A percentile compares a stretch with the other conserved stretches of the same genome.
Evolutionary conservation across 768 basidiomycete species (phyloP).

Genomic region (Lentinula sp.): DNA sequence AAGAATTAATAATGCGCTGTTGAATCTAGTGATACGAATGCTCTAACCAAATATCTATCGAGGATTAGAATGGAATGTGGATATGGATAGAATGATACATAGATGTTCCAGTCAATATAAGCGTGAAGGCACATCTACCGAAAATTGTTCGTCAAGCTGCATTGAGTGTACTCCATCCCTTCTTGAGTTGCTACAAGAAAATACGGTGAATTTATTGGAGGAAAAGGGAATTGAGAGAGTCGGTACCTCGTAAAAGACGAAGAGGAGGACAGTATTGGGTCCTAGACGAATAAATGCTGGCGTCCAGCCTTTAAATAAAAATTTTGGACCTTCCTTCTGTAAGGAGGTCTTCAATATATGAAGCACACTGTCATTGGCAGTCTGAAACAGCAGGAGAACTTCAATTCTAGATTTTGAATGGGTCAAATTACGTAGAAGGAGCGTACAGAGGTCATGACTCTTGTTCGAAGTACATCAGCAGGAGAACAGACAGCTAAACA

Average conservation of each 20-base stretch:
- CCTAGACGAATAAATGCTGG: conserved; percentile 81
- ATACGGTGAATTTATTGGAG: not conserved
- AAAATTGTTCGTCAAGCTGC: not conserved
- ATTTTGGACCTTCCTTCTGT: conserved; percentile 66
- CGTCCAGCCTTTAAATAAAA: conserved; percentile 87
- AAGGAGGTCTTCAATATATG: conserved; percentile 55
- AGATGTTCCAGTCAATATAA: not conserved
- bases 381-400: conserved; percentile 26
- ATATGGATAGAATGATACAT: not conserved
- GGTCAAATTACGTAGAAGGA: not conserved
- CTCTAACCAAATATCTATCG: conserved; percentile 2
- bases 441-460: conserved; percentile 69
- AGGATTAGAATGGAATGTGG: not conserved
- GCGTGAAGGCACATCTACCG: not conserved
- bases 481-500: conserved; percentile 68
- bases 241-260: conserved; percentile 76
- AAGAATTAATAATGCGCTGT: conserved; percentile 13
- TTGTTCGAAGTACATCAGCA: conserved; percentile 69
- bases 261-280: conserved; percentile 80
- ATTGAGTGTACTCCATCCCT: conserved; percentile 36
- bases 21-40: conserved; percentile 6
- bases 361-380: conserved; percentile 39
- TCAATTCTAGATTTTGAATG: not conserved
- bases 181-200: conserved; percentile 59
- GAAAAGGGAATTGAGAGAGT: not conserved